Percentiles rank a stretch among this genome's conserved stretches.
Evolutionary conservation across 176 grass and related monocot genomes (phyloP).

Genomic region (Oryza longistaminata): DNA sequence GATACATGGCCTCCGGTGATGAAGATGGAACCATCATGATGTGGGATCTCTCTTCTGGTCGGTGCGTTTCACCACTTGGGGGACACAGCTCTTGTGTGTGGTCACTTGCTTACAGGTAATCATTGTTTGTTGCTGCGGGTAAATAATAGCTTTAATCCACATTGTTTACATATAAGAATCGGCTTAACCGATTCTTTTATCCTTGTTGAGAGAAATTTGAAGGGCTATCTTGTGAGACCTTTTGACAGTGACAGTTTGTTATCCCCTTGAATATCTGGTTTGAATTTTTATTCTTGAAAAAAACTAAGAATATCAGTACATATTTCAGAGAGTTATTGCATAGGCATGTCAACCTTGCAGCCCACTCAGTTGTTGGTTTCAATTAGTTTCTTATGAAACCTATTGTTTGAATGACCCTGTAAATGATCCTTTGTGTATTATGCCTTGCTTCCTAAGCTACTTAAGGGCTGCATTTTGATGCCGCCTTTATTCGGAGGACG

Average conservation of each 20-base stretch:
- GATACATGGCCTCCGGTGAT: constrained; percentile 92
- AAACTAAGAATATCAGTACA: neutral
- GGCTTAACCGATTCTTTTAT: too few relatives aligned
- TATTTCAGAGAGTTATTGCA: neutral
- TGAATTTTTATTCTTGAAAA: neutral
- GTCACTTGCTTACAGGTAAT: constrained; percentile 94
- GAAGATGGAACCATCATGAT: constrained; percentile 97
- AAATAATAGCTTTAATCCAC: neutral
- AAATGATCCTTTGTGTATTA: neutral
- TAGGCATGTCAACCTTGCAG: neutral
- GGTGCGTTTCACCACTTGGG: constrained; percentile 75
- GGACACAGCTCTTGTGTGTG: constrained; percentile 89
- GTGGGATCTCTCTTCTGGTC: constrained; percentile 88
- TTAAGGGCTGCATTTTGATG: neutral
- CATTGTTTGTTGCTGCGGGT: constrained; percentile 11
- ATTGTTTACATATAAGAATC: neutral
- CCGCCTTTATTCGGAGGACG: neutral
- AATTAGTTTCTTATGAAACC: constrained; percentile 14
- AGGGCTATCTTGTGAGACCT: neutral
- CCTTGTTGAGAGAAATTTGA: too few relatives aligned
- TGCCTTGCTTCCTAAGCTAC: neutral
- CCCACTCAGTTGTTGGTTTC: neutral
- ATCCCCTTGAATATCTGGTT: neutral
- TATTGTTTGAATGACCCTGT: neutral
- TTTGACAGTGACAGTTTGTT: neutral